Base-by-base conservation (phyloP, 2,329 filamentous ascomycete genomes). In the Davidsoniella neocaledoniae region DNA sequence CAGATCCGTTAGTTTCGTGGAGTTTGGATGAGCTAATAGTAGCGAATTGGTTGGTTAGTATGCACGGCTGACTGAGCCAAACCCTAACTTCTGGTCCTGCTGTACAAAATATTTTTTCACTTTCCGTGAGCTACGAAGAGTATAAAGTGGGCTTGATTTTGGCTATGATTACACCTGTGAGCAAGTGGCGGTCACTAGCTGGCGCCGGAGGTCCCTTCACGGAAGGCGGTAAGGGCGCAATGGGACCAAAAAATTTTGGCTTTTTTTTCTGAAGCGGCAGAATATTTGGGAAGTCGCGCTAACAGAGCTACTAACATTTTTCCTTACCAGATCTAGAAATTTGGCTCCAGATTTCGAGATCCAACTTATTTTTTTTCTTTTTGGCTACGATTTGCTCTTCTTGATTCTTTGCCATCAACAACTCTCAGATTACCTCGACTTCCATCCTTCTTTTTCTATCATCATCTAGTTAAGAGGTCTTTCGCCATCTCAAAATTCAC, bases 221-320 rank as follows among this genome's bases (percentile, higher is more conserved):
- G 40, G 40, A 43, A 53, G 33, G 51, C 51, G 51, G 51, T 51
- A 43, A 48, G 46, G 36, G 53, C 50, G 51, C 50, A 50, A 52
- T 14, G 41, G 40, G 47, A 52, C 45, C 52, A 50, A 51, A 55
- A 54, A 54, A 38, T 49, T 55, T 54, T 53, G 53, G 50, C 29
- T 46, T 50, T 50, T 47, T 49, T 46, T 48, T 45, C 43, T 29
- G 16, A 46, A 29, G 43, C 51, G 53, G 54, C 42, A 52, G 19
- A 53, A 53, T 53, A 44, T 33, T 41, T 23, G 21, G 39, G 7
- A 39, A 23, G 38, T 47, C 48, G 51, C 51, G 48, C 51, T 53
- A 50, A 29, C 19, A 46, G 10, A 44, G 40, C 40, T 52, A 43
- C 39, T 45, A 26, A 48, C 23, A 37, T 39, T 47, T 51, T 46